Evolutionary conservation across 352 stramenopile genomes (phyloP).

Genomic region (Phytopythium oedochilum): DNA sequence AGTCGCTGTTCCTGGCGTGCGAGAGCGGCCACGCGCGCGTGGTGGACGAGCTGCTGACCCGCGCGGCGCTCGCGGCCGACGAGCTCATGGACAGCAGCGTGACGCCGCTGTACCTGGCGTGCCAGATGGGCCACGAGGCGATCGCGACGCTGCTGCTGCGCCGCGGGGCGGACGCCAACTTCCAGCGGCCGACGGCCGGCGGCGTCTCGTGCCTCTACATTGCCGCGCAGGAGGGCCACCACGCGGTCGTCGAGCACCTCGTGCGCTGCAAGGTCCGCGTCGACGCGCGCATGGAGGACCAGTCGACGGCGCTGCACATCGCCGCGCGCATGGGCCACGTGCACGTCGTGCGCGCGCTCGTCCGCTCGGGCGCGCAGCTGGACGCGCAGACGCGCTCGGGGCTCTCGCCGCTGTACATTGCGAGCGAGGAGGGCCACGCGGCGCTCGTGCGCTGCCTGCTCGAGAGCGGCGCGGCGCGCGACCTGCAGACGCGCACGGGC

Average conservation of each 20-base stretch:
- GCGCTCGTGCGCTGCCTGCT: slow-evolving; percentile 61
- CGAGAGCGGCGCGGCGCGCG: slow-evolving; percentile 22
- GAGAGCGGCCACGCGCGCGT: slow-evolving; percentile 66
- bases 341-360: slow-evolving; percentile 39
- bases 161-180: slow-evolving; percentile 57
- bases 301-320: slow-evolving; percentile 75
- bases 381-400: slow-evolving; percentile 78
- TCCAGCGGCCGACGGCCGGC: slow-evolving; percentile 39
- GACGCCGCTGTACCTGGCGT: slow-evolving; percentile 75
- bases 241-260: slow-evolving; percentile 50
- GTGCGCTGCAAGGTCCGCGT: slow-evolving; percentile 43
- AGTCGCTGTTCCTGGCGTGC: slow-evolving; percentile 75
- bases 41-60: slow-evolving; percentile 55
- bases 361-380: slow-evolving; percentile 43
- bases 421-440: slow-evolving; percentile 75
- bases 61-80: slow-evolving; percentile 55
- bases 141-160: slow-evolving; percentile 56
- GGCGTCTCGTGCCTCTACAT: slow-evolving; percentile 80
- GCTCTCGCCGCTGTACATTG: slow-evolving; percentile 77
- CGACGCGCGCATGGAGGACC: slow-evolving; percentile 69
- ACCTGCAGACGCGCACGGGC: slow-evolving; percentile 44
- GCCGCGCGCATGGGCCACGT: slow-evolving; percentile 74
- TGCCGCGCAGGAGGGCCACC: slow-evolving; percentile 73
- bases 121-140: slow-evolving; percentile 74
- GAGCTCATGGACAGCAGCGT: slow-evolving; percentile 77